These are phyloP conservation scores for Psophocarpus tetragonolobus DNA, from an alignment of 306 rosid genomes.

Conservation along the genomic window DNA sequence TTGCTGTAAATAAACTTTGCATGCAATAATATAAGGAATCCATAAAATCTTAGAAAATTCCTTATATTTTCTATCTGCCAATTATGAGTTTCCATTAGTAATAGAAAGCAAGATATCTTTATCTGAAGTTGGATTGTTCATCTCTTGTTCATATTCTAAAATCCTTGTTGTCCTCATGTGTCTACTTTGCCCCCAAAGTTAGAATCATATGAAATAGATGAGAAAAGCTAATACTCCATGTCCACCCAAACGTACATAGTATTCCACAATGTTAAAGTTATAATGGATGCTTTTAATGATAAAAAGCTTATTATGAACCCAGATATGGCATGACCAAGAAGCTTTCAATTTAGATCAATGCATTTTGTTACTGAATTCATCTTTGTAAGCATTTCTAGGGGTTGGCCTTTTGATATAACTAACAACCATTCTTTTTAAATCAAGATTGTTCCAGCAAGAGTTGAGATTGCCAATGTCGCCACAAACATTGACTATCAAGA, in stretches of 20 bases:
- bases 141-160: constrained; percentile 38
- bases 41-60: constrained; percentile 33
- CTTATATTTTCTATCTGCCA: constrained; percentile 27
- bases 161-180: constrained; percentile 50
- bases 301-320: constrained; percentile 85
- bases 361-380: constrained; percentile 73
- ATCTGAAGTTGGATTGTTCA: constrained; percentile 25
- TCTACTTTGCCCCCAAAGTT: constrained; percentile 61
- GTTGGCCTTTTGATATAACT: constrained; percentile 73
- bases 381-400: constrained; percentile 63
- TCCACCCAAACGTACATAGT: constrained; percentile 61
- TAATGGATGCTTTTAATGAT: constrained; percentile 78
- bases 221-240: constrained; percentile 90
- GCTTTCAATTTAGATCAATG: constrained; percentile 80
- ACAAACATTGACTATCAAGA: constrained; percentile 58
- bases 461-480: constrained; percentile 84
- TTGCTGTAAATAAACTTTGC: constrained; percentile 77
- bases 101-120: constrained; percentile 40
- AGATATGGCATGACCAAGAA: constrained; percentile 77
- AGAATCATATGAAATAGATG: constrained; percentile 78
- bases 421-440: constrained; percentile 96
- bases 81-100: constrained; percentile 4
- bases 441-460: constrained; percentile 86
- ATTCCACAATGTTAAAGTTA: constrained; percentile 77
- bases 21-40: constrained; percentile 61